These are phyloP conservation scores for Ceratocystis ficicola DNA, from an alignment of 2,329 filamentous ascomycete species.

Conservation along the genomic window DNA sequence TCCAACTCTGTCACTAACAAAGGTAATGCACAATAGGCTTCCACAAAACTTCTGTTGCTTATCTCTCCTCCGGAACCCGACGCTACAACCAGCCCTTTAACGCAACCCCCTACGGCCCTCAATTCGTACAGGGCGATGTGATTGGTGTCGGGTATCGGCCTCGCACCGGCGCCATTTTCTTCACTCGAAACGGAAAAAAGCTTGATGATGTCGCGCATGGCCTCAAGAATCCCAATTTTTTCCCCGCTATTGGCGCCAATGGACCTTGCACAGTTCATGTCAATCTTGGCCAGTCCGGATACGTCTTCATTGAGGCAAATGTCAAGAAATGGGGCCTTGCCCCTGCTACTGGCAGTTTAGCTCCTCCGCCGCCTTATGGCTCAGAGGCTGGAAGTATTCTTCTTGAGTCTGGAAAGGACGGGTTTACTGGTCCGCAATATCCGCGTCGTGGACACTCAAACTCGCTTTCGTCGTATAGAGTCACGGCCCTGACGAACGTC, in stretches of 20 bases:
- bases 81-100: constrained; percentile 88
- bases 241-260: constrained; percentile 91
- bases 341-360: constrained; percentile 87
- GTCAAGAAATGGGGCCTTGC: constrained; percentile 99
- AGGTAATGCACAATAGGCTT: constrained; percentile 43
- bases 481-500: constrained; percentile 33
- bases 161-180: constrained; percentile 89
- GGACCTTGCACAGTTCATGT: constrained; percentile 88
- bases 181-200: constrained; percentile 95
- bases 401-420: constrained; percentile 67
- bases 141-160: constrained; percentile 92
- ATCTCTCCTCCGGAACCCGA: constrained; percentile 74
- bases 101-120: constrained; percentile 66
- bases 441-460: constrained; percentile 33
- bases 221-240: constrained; percentile 90
- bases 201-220: constrained; percentile 90
- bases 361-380: constrained; percentile 89
- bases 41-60: constrained; percentile 86
- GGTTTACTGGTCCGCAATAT: constrained; percentile 29
- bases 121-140: constrained; percentile 85
- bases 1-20: background rate
- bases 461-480: constrained; percentile 28
- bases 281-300: constrained; percentile 95
- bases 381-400: constrained; percentile 95
- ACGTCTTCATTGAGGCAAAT: constrained; percentile 98